These are phyloP conservation scores for Cutaneotrichosporon curvatum DNA, from an alignment of 1,284 basidiomycete species.

Conservation along the genomic window DNA sequence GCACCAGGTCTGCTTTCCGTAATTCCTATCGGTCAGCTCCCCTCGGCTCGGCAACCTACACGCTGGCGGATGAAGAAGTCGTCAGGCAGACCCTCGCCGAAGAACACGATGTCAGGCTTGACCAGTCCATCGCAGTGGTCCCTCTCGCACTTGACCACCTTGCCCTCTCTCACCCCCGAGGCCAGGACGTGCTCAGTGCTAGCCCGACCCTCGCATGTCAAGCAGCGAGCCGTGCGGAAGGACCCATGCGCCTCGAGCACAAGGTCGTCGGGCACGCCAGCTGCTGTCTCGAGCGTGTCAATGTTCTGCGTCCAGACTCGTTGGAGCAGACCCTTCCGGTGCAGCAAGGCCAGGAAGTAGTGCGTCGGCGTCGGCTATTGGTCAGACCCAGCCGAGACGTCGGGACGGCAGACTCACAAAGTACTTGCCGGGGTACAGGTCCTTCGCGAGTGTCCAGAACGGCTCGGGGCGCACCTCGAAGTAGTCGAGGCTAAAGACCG, in stretches of 20 bases:
- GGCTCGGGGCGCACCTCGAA: slow-evolving; percentile 43
- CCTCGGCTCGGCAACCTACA: background rate
- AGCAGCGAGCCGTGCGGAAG: slow-evolving; percentile 73
- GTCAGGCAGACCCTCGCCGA: slow-evolving; percentile 61
- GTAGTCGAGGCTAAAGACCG: slow-evolving; percentile 52
- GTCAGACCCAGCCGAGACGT: slow-evolving; percentile 48
- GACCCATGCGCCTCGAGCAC: slow-evolving; percentile 94
- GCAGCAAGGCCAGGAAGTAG: slow-evolving; percentile 62
- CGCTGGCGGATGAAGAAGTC: slow-evolving; percentile 36
- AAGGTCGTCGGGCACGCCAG: slow-evolving; percentile 64
- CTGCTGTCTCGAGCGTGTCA: slow-evolving; percentile 82
- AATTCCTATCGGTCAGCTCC: slow-evolving; percentile 9
- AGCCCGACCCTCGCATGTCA: slow-evolving; percentile 55
- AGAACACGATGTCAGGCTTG: slow-evolving; percentile 93
- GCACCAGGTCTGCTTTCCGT: slow-evolving; percentile 66
- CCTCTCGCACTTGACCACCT: slow-evolving; percentile 57
- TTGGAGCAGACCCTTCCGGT: slow-evolving; percentile 29
- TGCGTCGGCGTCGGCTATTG: slow-evolving; percentile 78
- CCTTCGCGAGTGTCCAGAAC: slow-evolving; percentile 82
- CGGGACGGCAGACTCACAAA: slow-evolving; percentile 20
- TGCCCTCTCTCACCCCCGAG: slow-evolving; percentile 53
- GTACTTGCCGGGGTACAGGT: slow-evolving; percentile 62
- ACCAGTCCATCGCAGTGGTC: slow-evolving; percentile 60
- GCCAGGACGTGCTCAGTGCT: slow-evolving; percentile 66
- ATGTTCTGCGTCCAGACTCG: slow-evolving; percentile 52